These are phyloP conservation scores for Wickerhamomyces sydowiorum DNA, from an alignment of 805 yeast genomes.

Conservation along the genomic window DNA sequence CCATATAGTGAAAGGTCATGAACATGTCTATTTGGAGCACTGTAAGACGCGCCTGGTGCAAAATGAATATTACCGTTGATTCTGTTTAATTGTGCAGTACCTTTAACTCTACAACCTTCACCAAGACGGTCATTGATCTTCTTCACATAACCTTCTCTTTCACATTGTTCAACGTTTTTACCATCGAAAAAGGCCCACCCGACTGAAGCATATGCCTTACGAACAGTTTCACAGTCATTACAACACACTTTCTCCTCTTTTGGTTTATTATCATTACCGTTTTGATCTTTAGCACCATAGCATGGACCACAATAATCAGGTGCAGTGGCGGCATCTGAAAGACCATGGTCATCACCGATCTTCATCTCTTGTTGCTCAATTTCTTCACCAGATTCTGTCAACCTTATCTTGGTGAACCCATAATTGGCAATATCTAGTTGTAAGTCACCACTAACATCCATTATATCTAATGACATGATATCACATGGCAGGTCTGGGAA, in stretches of 20 bases:
- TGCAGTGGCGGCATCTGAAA: constrained; percentile 20
- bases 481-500: constrained; percentile 89
- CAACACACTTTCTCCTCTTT: constrained; percentile 57
- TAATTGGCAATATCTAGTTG: constrained; percentile 66
- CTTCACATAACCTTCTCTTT: constrained; percentile 77
- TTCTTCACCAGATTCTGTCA: constrained; percentile 47
- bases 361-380: constrained; percentile 35
- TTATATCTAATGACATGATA: constrained; percentile 69
- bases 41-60: constrained; percentile 86
- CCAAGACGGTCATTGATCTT: constrained; percentile 48
- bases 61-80: constrained; percentile 90
- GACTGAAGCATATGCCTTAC: constrained; percentile 65
- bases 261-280: constrained; percentile 33
- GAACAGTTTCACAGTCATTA: constrained; percentile 78
- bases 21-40: constrained; percentile 55
- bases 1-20: constrained; percentile 80
- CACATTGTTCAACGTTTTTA: constrained; percentile 82
- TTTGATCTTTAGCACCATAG: constrained; percentile 74
- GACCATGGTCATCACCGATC: constrained; percentile 31
- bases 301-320: constrained; percentile 79
- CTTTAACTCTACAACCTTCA: constrained; percentile 88
- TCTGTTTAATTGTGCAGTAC: constrained; percentile 73
- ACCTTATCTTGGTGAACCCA: constrained; percentile 67
- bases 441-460: constrained; percentile 84
- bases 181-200: constrained; percentile 95